Percentiles rank a stretch among this genome's conserved stretches.
These are phyloP conservation scores for Globisporangium paroecandrum DNA, from an alignment of 352 stramenopile species.

Conservation along the genomic window DNA sequence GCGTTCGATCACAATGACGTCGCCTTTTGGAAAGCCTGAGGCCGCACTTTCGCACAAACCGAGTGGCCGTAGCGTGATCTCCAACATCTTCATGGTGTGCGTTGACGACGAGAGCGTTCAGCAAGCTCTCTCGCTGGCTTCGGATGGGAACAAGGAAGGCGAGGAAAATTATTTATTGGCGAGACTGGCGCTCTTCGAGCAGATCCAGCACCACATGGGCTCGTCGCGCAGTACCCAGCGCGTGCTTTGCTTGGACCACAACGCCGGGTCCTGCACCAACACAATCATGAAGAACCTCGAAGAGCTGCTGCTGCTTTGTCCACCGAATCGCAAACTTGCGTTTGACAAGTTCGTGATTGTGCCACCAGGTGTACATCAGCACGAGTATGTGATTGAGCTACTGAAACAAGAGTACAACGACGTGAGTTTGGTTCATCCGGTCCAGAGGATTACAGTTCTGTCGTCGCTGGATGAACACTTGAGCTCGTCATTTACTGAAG, in stretches of 20 bases:
- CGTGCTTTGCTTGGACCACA: constrained; percentile 25
- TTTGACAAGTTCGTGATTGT: constrained; percentile 28
- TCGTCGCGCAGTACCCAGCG: constrained; percentile 19
- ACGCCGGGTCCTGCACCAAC: constrained; percentile 20
- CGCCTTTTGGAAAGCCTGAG: constrained; percentile 25
- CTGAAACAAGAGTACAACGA: neutral
- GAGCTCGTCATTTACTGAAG: neutral
- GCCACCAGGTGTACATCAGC: neutral
- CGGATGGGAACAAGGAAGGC: neutral
- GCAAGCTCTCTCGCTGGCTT: neutral
- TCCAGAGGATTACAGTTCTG: constrained; percentile 25
- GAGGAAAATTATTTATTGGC: constrained; percentile 1
- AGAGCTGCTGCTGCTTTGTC: constrained; percentile 12
- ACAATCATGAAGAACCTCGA: constrained; percentile 17
- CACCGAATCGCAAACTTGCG: constrained; percentile 1
- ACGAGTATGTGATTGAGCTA: neutral
- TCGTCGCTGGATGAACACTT: constrained; percentile 23
- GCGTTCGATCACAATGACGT: constrained; percentile 26
- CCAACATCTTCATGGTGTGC: constrained; percentile 31
- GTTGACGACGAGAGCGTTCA: constrained; percentile 26
- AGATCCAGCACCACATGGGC: constrained; percentile 28
- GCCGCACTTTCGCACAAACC: neutral
- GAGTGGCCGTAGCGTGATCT: neutral
- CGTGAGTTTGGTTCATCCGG: neutral
- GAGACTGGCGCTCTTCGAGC: constrained; percentile 23